Conservation (phyloP, 192 early-diverging fungal species). For the Allomyces macrogynus region DNA sequence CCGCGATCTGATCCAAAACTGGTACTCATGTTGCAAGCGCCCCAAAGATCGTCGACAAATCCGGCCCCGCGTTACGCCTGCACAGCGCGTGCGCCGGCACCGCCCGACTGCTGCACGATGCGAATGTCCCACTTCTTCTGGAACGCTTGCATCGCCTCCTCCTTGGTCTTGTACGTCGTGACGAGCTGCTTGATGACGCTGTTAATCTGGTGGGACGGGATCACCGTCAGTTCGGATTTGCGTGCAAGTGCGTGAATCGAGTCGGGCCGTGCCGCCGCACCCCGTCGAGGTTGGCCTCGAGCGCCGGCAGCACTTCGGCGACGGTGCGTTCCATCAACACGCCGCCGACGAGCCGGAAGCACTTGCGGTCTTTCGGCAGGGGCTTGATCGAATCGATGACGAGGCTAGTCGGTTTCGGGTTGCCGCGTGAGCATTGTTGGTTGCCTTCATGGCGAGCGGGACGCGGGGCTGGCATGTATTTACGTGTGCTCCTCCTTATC, state of each 20-base stretch:
- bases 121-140: slow-evolving; percentile 81
- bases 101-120: slow-evolving; percentile 9
- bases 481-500: slow-evolving; percentile 88
- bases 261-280: slow-evolving; percentile 16
- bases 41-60: no score
- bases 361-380: slow-evolving; percentile 62
- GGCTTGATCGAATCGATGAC: slow-evolving; percentile 87
- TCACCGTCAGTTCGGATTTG: not conserved
- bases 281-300: slow-evolving; percentile 67
- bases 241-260: no score
- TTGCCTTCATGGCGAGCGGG: not conserved
- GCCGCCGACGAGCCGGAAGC: slow-evolving; percentile 82
- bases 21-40: no score
- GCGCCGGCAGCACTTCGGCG: slow-evolving; percentile 69
- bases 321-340: slow-evolving; percentile 85
- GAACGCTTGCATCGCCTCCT: slow-evolving; percentile 67
- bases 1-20: no score
- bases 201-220: slow-evolving; percentile 31
- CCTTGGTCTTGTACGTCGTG: slow-evolving; percentile 65
- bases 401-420: slow-evolving; percentile 20
- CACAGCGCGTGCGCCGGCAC: no score
- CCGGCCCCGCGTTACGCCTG: no score
- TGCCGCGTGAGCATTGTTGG: not conserved
- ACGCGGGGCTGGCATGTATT: slow-evolving; percentile 4
- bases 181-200: slow-evolving; percentile 55